These are phyloP conservation scores for Linum trigynum DNA, from an alignment of 345 rosid species.

Conservation along the genomic window DNA sequence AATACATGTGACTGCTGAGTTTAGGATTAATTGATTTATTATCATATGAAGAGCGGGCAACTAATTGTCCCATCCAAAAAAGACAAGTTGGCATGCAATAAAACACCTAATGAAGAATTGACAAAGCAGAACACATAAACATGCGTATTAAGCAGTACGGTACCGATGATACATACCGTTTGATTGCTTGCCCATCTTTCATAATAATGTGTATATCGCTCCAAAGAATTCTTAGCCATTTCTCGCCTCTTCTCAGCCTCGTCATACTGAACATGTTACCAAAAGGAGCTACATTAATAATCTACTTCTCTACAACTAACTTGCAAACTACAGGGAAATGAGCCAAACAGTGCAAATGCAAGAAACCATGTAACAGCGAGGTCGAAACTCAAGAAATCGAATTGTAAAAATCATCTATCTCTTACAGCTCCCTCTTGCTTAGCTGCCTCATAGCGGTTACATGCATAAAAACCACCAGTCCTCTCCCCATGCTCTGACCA, in stretches of 20 bases:
- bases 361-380: not conserved
- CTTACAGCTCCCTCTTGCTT: constrained; percentile 92
- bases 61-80: too few relatives aligned
- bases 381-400: not conserved
- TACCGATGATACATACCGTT: constrained; percentile 35
- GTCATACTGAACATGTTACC: constrained; percentile 46
- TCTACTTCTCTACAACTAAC: not conserved
- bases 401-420: not conserved
- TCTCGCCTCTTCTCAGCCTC: constrained; percentile 88
- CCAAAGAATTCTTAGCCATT: constrained; percentile 93
- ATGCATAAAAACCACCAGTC: constrained; percentile 92
- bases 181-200: constrained; percentile 99
- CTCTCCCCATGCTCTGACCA: constrained; percentile 93
- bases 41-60: too few relatives aligned
- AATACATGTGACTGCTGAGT: too few relatives aligned
- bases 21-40: too few relatives aligned
- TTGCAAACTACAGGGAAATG: too few relatives aligned
- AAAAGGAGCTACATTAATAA: not conserved
- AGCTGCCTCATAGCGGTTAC: constrained; percentile 78
- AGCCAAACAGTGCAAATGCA: not conserved
- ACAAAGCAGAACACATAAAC: not conserved
- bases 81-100: too few relatives aligned
- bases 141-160: not conserved
- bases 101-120: not conserved
- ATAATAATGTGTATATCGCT: constrained; percentile 96